Evolutionary conservation across 306 rosid species (phyloP).

Genomic region (Lathyrus sativus): DNA sequence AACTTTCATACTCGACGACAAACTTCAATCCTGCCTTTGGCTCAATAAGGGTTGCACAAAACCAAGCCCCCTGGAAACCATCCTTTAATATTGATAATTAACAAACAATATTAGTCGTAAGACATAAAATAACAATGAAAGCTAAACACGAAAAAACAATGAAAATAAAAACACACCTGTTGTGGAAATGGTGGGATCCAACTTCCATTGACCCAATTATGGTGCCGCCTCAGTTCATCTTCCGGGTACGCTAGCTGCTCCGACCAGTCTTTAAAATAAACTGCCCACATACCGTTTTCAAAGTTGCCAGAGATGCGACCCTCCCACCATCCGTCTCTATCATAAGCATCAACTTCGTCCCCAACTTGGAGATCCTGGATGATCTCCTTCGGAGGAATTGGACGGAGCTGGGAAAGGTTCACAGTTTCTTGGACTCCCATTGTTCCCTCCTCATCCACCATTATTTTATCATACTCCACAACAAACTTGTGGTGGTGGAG

Average conservation of each 20-base stretch:
- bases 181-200: slow-evolving; percentile 49
- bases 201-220: slow-evolving; percentile 48
- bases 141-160: neutral
- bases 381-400: slow-evolving; percentile 41
- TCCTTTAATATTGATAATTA: neutral
- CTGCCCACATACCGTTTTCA: slow-evolving; percentile 39
- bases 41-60: slow-evolving; percentile 47
- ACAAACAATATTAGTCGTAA: neutral
- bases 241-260: slow-evolving; percentile 50
- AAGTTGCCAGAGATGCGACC: slow-evolving; percentile 41
- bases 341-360: slow-evolving; percentile 59
- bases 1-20: slow-evolving; percentile 40
- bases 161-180: neutral
- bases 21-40: neutral
- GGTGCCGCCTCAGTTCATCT: slow-evolving; percentile 52
- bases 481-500: slow-evolving; percentile 18
- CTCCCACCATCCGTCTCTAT: slow-evolving; percentile 72
- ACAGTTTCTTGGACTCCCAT: slow-evolving; percentile 42
- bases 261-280: slow-evolving; percentile 50
- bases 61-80: slow-evolving; percentile 79
- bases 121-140: too few species aligned
- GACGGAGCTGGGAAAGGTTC: slow-evolving; percentile 48
- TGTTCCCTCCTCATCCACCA: slow-evolving; percentile 34
- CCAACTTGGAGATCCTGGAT: slow-evolving; percentile 43
- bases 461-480: slow-evolving; percentile 50